Evolutionary conservation across 345 rosid genomes (phyloP), one percentile per base, ranked within the genome.

Genomic region (Mangifera indica): DNA sequence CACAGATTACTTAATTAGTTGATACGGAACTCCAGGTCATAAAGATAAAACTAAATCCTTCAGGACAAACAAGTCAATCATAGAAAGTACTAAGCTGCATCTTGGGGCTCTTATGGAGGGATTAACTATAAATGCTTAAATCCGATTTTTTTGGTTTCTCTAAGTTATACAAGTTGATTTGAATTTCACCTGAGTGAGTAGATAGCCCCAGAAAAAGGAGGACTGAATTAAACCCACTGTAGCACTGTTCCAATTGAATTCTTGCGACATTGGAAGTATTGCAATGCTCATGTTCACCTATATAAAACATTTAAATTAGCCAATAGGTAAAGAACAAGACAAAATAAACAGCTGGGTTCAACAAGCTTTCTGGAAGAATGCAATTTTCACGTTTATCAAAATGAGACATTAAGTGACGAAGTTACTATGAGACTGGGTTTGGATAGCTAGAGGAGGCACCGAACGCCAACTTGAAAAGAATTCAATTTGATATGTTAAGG

Each of bases 201-300:
- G 84, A 77, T 94, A 94, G 45, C 98, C 98, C 98, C 98, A 89
- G 93, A 94, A 94, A 87, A 94, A 92, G 40, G 97, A 94, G 72
- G 98, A 94, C 84, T 94, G 98, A 74, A 92, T 94, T 80, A 90
- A 84, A 77, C 98, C 98, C 79, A 94, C 92, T 1, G 98, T 94
- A 63, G 97, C 89, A 80, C 97, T 92, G 83, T 86, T 92, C 98
- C 98, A 94, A 73, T 84, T 87, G 80, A 80, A 94, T 85, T 94
- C 92, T 84, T 87, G 77, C 48, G 97, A 94, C 98, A 94, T 94
- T 40, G 98, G 97, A 78, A 94, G 97, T 59, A 94, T 90, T 14
- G 98, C 97, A 82, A 92, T 92, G 90, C 98, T 94, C 97, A 92
- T 94, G 76, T 94, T 94, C 71, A 94, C 98, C 98, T 94, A 75